phyloP scores from a whole-genome alignment of 2,329 filamentous ascomycete genomes.

The Cadophora gregata region DNA sequence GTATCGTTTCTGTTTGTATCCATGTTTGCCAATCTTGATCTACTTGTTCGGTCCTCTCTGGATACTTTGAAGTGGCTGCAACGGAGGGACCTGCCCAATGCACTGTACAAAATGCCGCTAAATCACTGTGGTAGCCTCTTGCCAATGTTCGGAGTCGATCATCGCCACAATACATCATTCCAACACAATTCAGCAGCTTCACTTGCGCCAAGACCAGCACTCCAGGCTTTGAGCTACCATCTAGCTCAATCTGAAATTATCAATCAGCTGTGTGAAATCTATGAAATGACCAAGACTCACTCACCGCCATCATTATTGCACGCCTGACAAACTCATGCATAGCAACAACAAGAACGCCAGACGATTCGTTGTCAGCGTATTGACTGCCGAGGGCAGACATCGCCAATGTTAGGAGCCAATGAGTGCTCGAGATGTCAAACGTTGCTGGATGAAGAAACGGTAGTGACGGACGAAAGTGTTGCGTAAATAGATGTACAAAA shows the following conservation, averaged over 20 bases:
- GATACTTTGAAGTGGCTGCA: constrained; percentile 21
- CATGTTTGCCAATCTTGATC: constrained; percentile 46
- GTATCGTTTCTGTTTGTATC: constrained; percentile 47
- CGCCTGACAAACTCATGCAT: constrained; percentile 51
- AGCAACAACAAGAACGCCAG: constrained; percentile 43
- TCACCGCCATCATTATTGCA: constrained; percentile 46
- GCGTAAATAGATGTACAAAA: constrained; percentile 47
- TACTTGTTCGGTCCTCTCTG: background rate
- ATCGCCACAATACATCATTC: constrained; percentile 37
- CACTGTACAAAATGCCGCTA: constrained; percentile 38
- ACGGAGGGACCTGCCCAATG: constrained; percentile 26
- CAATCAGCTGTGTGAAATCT: background rate
- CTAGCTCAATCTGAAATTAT: constrained; percentile 19
- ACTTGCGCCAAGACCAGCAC: constrained; percentile 35
- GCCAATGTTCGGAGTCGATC: constrained; percentile 27
- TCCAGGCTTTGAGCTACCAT: constrained; percentile 20
- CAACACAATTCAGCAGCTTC: constrained; percentile 37
- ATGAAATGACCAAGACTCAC: constrained; percentile 2
- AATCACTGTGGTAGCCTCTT: constrained; percentile 26
- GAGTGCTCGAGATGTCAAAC: constrained; percentile 45
- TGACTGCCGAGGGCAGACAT: constrained; percentile 50
- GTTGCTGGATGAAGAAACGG: constrained; percentile 49
- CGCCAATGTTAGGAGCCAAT: constrained; percentile 50
- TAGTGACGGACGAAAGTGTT: constrained; percentile 48
- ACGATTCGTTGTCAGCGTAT: constrained; percentile 40